Evolutionary conservation across 768 basidiomycete genomes (phyloP), one percentile per base, ranked within the genome.

Genomic region (Piloderma croceum): DNA sequence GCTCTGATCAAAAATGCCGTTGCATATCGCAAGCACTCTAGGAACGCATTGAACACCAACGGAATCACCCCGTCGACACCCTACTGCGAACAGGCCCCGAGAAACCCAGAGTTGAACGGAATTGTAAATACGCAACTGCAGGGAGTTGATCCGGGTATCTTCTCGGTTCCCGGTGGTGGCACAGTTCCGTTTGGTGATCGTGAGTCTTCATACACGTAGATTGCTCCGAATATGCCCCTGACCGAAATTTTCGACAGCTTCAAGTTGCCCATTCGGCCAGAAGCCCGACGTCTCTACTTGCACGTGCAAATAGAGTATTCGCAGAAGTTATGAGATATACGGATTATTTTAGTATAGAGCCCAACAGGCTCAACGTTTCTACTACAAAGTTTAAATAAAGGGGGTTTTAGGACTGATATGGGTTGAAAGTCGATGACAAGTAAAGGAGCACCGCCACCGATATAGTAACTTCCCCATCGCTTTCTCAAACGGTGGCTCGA

Each of bases 71-170:
- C 70, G 2, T 69, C 69, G 10, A 70, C 66, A n/a, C 62, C 69
- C 12, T 78, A 74, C 59, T 79, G 77, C 57, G 71, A 71, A 56
- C 70, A 62, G 44, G 65, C 71, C 2, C 75, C 76, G 15, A 66
- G 63, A 52, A 77, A 77, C 45, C 15, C 63, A 12, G 62, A 74
- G 46, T 64, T 77, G 15, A 63, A 64, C 38, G 74, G 73, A 1
- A 54, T 77, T 3, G 67, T 73, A 12, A 73, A 77, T 48, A 67
- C 63, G n/a, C 75, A 77, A 48, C 71, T 76, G 42, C 67, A 70
- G 17, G 68, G 64, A 31, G 74, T 76, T 36, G 65, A 76, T 46
- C 71, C 74, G 9, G 59, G 71, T 18, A 38, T 77, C 17, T 77
- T 74, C 55, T 76, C 76, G 42, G 71, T 72, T 45, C 72, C 71